phyloP scores from a whole-genome alignment of 1,284 basidiomycete species.

The Cutaneotrichosporon dermatis region DNA sequence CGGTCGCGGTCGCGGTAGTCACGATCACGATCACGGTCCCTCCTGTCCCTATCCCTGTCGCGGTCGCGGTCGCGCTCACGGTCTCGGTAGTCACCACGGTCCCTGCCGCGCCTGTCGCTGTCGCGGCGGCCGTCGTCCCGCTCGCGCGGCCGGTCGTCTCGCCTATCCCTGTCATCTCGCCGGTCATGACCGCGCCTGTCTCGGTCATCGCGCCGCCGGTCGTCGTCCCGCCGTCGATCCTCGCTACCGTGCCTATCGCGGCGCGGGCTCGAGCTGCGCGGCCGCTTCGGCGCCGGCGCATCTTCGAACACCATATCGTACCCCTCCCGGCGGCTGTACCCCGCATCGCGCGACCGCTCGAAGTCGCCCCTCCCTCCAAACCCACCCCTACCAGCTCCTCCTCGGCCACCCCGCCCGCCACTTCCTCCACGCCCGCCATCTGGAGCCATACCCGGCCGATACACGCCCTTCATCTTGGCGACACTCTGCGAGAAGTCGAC shows the following conservation, averaged over 20 bases:
- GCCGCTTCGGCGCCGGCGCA: conserved; percentile 11
- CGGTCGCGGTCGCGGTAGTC: too few relatives aligned
- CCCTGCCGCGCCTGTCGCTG: not conserved
- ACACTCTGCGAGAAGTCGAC: conserved; percentile 98
- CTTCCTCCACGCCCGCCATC: conserved; percentile 25
- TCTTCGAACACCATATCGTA: conserved; percentile 14
- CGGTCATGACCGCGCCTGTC: conserved; percentile 15
- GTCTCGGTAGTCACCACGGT: not conserved
- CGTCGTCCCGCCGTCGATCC: conserved; percentile 10
- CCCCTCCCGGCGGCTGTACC: conserved; percentile 11
- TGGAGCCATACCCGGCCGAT: conserved; percentile 21
- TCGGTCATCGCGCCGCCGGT: conserved; percentile 18
- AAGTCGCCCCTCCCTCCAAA: conserved; percentile 22
- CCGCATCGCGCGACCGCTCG: conserved; percentile 13
- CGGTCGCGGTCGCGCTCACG: too few relatives aligned
- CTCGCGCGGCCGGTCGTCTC: conserved; percentile 14
- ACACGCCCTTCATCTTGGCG: conserved; percentile 54
- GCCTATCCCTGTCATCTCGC: conserved; percentile 9
- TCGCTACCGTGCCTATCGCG: conserved; percentile 12
- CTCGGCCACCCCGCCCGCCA: conserved; percentile 27
- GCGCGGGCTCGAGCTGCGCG: conserved; percentile 25
- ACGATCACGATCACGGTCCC: too few relatives aligned
- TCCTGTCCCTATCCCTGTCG: too few relatives aligned
- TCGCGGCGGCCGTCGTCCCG: conserved; percentile 10
- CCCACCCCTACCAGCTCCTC: conserved; percentile 31